Base-by-base conservation (phyloP, 192 early-diverging fungal genomes). In the Coemansia sp. region DNA sequence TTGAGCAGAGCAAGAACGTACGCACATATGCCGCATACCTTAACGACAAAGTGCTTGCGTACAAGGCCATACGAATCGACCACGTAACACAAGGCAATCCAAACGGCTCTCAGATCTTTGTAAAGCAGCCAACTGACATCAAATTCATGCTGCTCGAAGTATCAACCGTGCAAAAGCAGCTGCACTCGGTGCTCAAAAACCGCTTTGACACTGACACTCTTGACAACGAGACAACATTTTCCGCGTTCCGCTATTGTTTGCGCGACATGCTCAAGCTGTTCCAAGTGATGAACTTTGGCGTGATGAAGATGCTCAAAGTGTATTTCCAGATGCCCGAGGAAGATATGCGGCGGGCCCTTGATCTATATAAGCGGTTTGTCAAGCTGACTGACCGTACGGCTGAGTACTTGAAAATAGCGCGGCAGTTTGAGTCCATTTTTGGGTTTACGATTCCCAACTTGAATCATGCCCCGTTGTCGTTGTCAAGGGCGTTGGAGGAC, bases 301-400 rank as follows among this genome's bases (percentile, higher is more conserved):
- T 84, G 43, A 84, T 84, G 66, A 84, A 82, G 58, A 82, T 84
- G 75, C 83, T 84, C 66, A 81, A 81, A 62, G 71, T 69, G n/a
- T 83, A 83, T 39, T 83, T 83, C 69, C 73, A 75, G 20, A 74
- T 83, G 66, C 53, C 41, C 2, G 66, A 81, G 20, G 74, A 71
- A 16, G 82, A 83, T 27, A 83, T 83, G 82, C 66, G 71, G 37
- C 69, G 82, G 19, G 67, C 74, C 0, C 63, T 83, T 47, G 82
- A 83, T 64, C 65, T 83, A 23, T 83, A 83, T 39, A 83, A 83
- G 61, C 69, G 82, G 4, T 83, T 83, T 69, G 74, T 80, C 56
- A 83, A 77, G 65, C 67, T 83, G 13, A 80, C 82, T 0, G 82
- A 83, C 50, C 69, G 82, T 14, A 72, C 78, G 0, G 73, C 72